Evolutionary conservation across 1,284 basidiomycete genomes (phyloP), one percentile per base, ranked within the genome.

Genomic region (Microstroma glucosiphilum): DNA sequence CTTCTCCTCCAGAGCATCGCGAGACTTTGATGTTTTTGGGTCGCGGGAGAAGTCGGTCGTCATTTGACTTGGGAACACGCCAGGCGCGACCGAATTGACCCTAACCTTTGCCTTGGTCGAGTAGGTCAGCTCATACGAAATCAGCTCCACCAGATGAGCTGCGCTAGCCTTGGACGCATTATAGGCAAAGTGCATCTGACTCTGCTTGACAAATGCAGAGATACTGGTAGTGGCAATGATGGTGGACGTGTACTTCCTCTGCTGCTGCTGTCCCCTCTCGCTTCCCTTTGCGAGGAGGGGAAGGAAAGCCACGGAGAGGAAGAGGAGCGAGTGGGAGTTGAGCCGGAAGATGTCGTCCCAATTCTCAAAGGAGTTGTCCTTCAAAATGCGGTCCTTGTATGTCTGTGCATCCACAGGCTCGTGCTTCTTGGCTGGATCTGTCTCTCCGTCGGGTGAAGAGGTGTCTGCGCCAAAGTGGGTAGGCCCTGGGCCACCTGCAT

Each of bases 11-110:
- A 73, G 30, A 49, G 59, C 65, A 9, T 37, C 30, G 9, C 30
- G 30, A 53, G 62, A 65, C 64, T 64, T 62, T 64, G 69, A 70
- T 40, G 62, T 68, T 48, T 66, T 53, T 48, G 65, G 61, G 41
- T 71, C 64, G 54, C 60, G 51, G 51, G 19, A 60, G 56, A 60
- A 60, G 30, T 51, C 64, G 1, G 64, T 62, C 25, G 71, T 72
- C 73, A 71, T 71, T 62, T 70, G 64, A 6, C 43, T 66, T 12
- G 71, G 65, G 46, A 67, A 73, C 15, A 74, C 68, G 17, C 71
- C 73, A 6, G 74, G 73, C 11, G 70, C 68, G 19, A 76, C 67
- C 2, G 65, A 66, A 43, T 73, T 75, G 67, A 75, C 69, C 51
- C 69, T 63, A 2, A 73, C 59, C 40, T 66, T 68, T 21, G 64